Conservation (phyloP, 306 rosid genomes). For the Lathyrus aphaca region DNA sequence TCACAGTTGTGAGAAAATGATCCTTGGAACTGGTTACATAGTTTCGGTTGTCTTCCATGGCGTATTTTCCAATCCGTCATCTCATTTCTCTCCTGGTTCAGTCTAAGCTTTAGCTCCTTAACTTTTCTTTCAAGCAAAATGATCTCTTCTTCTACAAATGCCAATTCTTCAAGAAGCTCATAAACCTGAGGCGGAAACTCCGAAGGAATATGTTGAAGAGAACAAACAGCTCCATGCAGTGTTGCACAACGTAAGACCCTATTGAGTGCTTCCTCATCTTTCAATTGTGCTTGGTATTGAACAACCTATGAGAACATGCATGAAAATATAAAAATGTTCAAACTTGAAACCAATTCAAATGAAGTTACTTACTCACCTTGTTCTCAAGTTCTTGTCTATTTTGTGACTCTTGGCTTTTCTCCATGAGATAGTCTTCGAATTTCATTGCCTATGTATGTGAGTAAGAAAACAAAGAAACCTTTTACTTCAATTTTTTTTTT, state of each 20-base stretch:
- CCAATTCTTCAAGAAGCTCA: constrained; percentile 69
- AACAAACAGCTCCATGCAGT: constrained; percentile 61
- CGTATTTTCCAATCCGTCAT: constrained; percentile 54
- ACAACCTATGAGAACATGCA: constrained; percentile 52
- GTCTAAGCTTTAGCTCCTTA: constrained; percentile 59
- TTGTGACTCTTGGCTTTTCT: constrained; percentile 56
- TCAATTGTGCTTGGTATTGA: constrained; percentile 60
- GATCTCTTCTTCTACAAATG: constrained; percentile 73
- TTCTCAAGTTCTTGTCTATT: constrained; percentile 64
- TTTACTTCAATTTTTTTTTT: constrained; percentile 3
- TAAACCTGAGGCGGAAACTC: constrained; percentile 70
- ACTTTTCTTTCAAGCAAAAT: constrained; percentile 66
- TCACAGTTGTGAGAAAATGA: constrained; percentile 55
- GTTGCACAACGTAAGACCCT: constrained; percentile 60
- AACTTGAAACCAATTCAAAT: not conserved
- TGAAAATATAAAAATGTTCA: not conserved
- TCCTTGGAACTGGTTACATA: constrained; percentile 39
- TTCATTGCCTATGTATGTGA: constrained; percentile 53
- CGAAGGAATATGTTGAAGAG: constrained; percentile 55
- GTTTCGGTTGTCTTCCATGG: constrained; percentile 41
- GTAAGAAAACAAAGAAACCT: constrained; percentile 12
- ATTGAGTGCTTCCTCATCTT: constrained; percentile 65
- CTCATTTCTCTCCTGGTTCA: constrained; percentile 61
- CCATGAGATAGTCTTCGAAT: constrained; percentile 77
- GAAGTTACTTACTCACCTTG: constrained; percentile 49